Percentiles rank a stretch among this genome's conserved stretches.
Conservation (phyloP, 169 alveolate genomes). For the Eimeria necatrix region DNA sequence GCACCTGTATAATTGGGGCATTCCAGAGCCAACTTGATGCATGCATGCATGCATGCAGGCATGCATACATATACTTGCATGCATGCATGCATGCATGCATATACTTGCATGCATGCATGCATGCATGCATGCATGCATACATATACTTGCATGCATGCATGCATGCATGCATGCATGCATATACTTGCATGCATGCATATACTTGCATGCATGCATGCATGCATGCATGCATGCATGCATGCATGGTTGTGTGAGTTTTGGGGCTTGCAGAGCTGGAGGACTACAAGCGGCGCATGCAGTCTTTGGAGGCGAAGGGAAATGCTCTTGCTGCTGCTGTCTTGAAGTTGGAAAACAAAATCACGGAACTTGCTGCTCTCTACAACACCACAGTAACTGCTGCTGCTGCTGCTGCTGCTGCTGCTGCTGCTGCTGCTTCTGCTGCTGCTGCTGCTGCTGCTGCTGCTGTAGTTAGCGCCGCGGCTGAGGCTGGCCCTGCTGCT, state of each 20-base stretch:
- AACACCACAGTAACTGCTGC: conserved; percentile 39
- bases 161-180: conserved; percentile 10
- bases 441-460: not conserved
- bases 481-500: not conserved
- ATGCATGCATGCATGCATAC: no score
- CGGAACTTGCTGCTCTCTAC: conserved; percentile 28
- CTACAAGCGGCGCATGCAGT: conserved; percentile 57
- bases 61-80: no score
- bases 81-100: no score
- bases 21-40: no score
- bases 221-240: not conserved
- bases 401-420: no score
- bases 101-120: no score
- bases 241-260: not conserved
- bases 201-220: no score
- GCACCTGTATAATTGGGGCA: no score
- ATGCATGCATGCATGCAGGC: no score
- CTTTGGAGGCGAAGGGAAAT: conserved; percentile 47
- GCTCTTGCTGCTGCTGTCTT: not conserved
- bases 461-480: not conserved
- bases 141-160: not conserved
- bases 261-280: conserved; percentile 60
- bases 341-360: conserved; percentile 17
- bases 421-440: not conserved
- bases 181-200: no score